Evolutionary conservation across 2,329 filamentous ascomycete genomes (phyloP).

Genomic region (Albifimbria verrucaria): DNA sequence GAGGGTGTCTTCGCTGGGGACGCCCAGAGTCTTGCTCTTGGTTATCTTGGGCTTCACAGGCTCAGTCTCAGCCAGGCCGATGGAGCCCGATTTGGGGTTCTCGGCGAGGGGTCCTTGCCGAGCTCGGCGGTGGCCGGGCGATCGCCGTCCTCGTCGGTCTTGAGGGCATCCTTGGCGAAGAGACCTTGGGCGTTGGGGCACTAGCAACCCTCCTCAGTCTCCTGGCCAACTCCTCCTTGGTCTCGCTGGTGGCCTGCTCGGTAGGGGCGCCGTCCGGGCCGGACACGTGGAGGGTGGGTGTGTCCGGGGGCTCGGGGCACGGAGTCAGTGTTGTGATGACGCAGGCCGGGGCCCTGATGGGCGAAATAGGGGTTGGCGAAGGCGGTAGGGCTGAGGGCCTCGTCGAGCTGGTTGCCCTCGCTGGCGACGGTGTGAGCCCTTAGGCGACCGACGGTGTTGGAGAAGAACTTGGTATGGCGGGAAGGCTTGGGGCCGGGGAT

Average conservation of each 20-base stretch:
- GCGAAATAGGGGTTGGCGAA: constrained; percentile 96
- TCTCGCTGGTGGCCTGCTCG: constrained; percentile 68
- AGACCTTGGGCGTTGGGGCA: constrained; percentile 92
- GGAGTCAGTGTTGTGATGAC: constrained; percentile 92
- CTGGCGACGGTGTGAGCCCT: constrained; percentile 88
- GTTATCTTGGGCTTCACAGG: constrained; percentile 17
- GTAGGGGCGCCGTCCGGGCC: constrained; percentile 62
- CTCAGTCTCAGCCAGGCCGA: constrained; percentile 31
- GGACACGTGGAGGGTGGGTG: constrained; percentile 72
- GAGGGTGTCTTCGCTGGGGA: constrained; percentile 48
- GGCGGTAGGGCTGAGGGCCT: constrained; percentile 85
- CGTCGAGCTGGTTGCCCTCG: constrained; percentile 87
- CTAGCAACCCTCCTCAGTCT: constrained; percentile 93
- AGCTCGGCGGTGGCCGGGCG: constrained; percentile 83
- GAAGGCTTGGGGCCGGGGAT: constrained; percentile 54
- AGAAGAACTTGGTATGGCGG: constrained; percentile 85
- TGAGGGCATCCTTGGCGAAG: constrained; percentile 53
- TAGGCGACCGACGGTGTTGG: constrained; percentile 78
- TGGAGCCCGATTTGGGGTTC: constrained; percentile 41
- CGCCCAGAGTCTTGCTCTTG: constrained; percentile 31
- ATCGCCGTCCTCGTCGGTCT: constrained; percentile 48
- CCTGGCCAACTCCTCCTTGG: constrained; percentile 90
- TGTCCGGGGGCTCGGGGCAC: constrained; percentile 91
- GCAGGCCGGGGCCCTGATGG: constrained; percentile 88
- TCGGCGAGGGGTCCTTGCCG: constrained; percentile 72